Evolutionary conservation across 108 stramenopile genomes (phyloP), one percentile per base, ranked within the genome.

Genomic region (Nitzschia sp.): DNA sequence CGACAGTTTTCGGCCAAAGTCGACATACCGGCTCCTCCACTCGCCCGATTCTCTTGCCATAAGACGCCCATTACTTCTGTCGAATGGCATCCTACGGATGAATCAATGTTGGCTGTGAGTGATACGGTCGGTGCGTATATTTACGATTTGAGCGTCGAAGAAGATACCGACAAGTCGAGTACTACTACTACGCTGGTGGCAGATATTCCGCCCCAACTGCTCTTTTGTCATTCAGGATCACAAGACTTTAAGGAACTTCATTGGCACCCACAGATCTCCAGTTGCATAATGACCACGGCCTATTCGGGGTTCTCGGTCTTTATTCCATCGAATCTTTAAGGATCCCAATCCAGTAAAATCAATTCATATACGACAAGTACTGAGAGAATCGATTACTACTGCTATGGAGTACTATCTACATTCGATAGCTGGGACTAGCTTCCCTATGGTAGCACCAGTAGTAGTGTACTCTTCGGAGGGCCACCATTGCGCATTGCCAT

Each of bases 41-140:
- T 98, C 33, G 98, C 97, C 3, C 80, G 91, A 44, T 98, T 96
- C 62, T 81, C 89, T 25, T 94, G 83, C 47, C 97, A 98, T 68
- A 79, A 81, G 48, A 81, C 80, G 19, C 96, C 97, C 54, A 95
- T 99, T 54, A 96, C 97, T 0, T 87, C 88, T 23, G 83, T 98
- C 36, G 91, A 96, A 80, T 99, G 98, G 98, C 91, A 96, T 72
- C 97, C 97, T 6, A 96, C 93, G 6, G 98, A 99, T 73, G 97
- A 98, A 72, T 87, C 82, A 46, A 91, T 97, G 89, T 76, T 97
- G 50, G 90, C 82, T 2, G 93, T 85, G 1, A 80, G 80, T 30
- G 94, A 96, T 53, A 96, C 92, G 30, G 90, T 90, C 53, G 91
- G 94, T 9, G 87, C 93, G 50, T 92, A 93, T 60, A 74, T 99